Evolutionary conservation across 2,329 filamentous ascomycete genomes (phyloP), one percentile per base, ranked within the genome.

Genomic region (Xylaria sp.): DNA sequence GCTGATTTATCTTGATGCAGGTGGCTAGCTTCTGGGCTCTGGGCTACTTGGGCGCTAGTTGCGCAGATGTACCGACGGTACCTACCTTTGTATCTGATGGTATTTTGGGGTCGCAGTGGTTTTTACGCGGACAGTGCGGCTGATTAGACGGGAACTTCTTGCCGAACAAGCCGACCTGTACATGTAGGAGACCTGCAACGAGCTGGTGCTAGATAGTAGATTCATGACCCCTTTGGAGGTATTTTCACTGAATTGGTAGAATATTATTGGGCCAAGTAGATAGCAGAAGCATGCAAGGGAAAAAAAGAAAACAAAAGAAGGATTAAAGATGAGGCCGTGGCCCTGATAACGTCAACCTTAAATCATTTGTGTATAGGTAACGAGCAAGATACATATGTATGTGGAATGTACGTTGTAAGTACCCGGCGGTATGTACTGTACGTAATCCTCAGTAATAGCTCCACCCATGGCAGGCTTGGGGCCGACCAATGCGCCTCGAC

Each of bases 111-210:
- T 50, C 53, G 38, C 31, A 17, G 5, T 33, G 38, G n/a, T 55
- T 55, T 33, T 60, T 13, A 47, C 29, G 29, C 42, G 47, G 38
- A 64, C 61, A 65, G 61, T 67, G 65, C 65, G 65, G 61, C 65
- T 67, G 65, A 66, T 55, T 31, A 39, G 20, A 45, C 22, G 51
- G 15, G 42, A 47, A 45, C 11, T 17, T 29, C 29, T 17, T 59
- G 59, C 64, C 64, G 64, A 59, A 54, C 17, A 54, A 55, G 59
- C 59, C 49, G 45, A 20, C 45, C 10, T 49, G 9, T n/a, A 25
- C 13, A 13, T 31, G 45, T 31, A 15, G n/a, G 31, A 45, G 38
- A 25, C 17, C 44, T 29, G 38, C n/a, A 15, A 59, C 36, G 6
- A n/a, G 20, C 11, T 11, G 22, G 33, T 56, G 42, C 17, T 10